Percentiles rank a stretch among this genome's conserved stretches.
phyloP scores from a whole-genome alignment of 441 rosid species.

The Jatropha multifida region DNA sequence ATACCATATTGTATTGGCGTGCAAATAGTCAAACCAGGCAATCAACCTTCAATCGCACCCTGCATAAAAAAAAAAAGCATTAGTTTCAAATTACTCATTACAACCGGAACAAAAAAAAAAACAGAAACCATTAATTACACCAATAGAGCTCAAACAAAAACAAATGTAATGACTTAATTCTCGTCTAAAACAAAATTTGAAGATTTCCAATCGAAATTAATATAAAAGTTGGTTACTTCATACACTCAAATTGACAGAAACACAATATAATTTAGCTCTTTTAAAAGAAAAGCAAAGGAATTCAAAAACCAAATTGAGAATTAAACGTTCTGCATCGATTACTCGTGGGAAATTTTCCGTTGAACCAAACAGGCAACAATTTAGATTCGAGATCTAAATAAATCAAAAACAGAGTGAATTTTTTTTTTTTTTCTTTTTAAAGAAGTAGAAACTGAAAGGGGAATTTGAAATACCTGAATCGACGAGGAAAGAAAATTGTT shows the following conservation, averaged over 20 bases:
- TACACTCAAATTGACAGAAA: not conserved
- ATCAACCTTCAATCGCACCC: not conserved
- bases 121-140: not conserved
- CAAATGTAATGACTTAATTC: not conserved
- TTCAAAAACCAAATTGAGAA: not conserved
- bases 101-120: not conserved
- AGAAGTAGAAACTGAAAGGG: not conserved
- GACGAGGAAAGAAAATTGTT: not conserved
- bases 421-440: no score
- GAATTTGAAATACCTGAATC: not conserved
- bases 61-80: not conserved
- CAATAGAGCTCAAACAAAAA: not conserved
- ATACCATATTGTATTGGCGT: constrained; percentile 10
- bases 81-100: not conserved
- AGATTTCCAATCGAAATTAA: not conserved
- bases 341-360: not conserved
- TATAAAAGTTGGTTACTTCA: not conserved
- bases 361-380: not conserved
- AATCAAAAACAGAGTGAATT: not conserved
- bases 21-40: not conserved
- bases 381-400: not conserved
- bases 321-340: no score
- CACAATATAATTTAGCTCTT: not conserved
- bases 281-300: not conserved
- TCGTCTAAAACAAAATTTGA: not conserved